Conservation (phyloP, 352 stramenopile genomes). For the Phytopythium oedochilum region DNA sequence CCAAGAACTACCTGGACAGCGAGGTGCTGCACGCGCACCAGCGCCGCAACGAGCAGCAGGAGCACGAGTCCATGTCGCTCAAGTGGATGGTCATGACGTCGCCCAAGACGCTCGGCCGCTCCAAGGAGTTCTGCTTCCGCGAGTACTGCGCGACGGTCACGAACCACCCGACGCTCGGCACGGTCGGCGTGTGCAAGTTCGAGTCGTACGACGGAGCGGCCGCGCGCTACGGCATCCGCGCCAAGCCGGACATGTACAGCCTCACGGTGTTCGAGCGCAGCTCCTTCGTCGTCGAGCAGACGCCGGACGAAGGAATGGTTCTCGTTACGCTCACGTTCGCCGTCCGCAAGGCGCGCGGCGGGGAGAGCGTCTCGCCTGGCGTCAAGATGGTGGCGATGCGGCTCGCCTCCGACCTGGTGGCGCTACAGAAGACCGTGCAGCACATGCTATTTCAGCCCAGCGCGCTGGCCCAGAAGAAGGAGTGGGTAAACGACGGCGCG, state of each 20-base stretch:
- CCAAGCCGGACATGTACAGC: conserved; percentile 71
- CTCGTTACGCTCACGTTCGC: conserved; percentile 70
- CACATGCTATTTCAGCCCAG: conserved; percentile 66
- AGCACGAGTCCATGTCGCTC: conserved; percentile 65
- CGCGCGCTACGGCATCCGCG: conserved; percentile 66
- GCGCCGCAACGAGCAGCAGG: conserved; percentile 10
- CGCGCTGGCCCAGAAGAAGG: conserved; percentile 50
- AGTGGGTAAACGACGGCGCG: conserved; percentile 79
- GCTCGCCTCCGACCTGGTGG: conserved; percentile 47
- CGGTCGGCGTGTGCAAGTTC: conserved; percentile 67
- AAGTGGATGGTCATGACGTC: conserved; percentile 84
- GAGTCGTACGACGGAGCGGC: conserved; percentile 79
- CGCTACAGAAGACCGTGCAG: conserved; percentile 63
- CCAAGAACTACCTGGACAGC: conserved; percentile 70
- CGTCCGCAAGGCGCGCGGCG: conserved; percentile 69
- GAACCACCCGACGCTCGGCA: conserved; percentile 53
- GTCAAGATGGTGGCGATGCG: conserved; percentile 62
- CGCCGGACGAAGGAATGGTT: conserved; percentile 54
- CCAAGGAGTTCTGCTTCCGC: conserved; percentile 79
- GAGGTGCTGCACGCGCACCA: conserved; percentile 71
- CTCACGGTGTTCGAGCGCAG: conserved; percentile 76
- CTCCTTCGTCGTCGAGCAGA: conserved; percentile 70
- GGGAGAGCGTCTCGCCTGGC: conserved; percentile 62
- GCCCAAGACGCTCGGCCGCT: conserved; percentile 66
- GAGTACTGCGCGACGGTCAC: conserved; percentile 72